phyloP scores from a whole-genome alignment of 2,329 filamentous ascomycete genomes.

The Cladophialophora bantiana region DNA sequence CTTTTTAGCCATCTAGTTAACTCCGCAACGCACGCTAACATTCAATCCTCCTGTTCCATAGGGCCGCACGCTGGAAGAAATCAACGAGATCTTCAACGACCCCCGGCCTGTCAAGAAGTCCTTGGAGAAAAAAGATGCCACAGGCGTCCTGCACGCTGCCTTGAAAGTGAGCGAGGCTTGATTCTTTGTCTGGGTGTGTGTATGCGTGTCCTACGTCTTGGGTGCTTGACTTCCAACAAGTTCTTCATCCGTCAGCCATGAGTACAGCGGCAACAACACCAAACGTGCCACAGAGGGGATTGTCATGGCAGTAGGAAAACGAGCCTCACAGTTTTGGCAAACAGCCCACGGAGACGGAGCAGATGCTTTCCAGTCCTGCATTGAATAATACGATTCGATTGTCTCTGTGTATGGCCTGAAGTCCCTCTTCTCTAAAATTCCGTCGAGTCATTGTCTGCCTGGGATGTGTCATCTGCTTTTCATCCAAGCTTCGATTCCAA shows the following conservation, averaged over 20 bases:
- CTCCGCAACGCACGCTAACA: too few species aligned
- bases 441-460: not conserved
- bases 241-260: not conserved
- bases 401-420: not conserved
- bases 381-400: not conserved
- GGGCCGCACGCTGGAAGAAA: conserved; percentile 13
- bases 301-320: not conserved
- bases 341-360: not conserved
- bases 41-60: not conserved
- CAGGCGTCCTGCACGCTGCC: not conserved
- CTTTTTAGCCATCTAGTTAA: too few species aligned
- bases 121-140: conserved; percentile 5
- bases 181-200: not conserved
- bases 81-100: conserved; percentile 13
- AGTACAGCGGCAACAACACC: not conserved
- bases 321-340: not conserved
- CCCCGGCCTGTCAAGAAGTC: conserved; percentile 6
- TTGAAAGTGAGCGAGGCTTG: not conserved
- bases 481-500: conserved; percentile 7
- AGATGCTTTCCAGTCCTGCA: not conserved
- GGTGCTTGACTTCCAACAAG: too few species aligned
- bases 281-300: not conserved
- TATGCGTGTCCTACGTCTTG: not conserved
- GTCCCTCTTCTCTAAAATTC: conserved; percentile 2
- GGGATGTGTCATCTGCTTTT: not conserved